A percentile compares a stretch with the other conserved stretches of the same genome.
Conservation (phyloP, 371 early-diverging fungal genomes). For the Lichtheimia ornata region DNA sequence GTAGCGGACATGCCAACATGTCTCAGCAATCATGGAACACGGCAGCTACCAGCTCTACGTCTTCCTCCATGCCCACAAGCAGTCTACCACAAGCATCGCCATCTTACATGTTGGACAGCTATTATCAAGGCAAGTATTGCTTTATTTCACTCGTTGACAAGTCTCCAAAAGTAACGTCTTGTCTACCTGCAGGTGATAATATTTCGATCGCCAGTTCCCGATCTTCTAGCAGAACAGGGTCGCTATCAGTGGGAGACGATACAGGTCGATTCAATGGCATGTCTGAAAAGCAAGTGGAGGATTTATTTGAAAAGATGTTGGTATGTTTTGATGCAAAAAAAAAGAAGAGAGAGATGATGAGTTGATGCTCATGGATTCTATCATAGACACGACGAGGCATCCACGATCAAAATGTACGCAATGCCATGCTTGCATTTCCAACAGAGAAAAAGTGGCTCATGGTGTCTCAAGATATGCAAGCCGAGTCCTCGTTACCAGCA, state of each 20-base stretch:
- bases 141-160: background rate
- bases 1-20: conserved; percentile 7
- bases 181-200: conserved; percentile 11
- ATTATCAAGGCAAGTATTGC: conserved; percentile 14
- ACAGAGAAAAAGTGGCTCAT: conserved; percentile 54
- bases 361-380: background rate
- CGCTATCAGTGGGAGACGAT: conserved; percentile 4
- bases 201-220: conserved; percentile 12
- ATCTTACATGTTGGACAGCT: conserved; percentile 19
- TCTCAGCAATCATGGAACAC: conserved; percentile 7
- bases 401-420: conserved; percentile 34
- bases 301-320: conserved; percentile 54
- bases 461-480: conserved; percentile 54
- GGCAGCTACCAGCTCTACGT: no score
- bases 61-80: conserved; percentile 7
- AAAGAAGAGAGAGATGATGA: background rate
- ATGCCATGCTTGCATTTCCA: conserved; percentile 43
- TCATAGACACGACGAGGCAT: conserved; percentile 51
- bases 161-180: background rate
- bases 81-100: conserved; percentile 3
- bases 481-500: conserved; percentile 24
- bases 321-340: conserved; percentile 19
- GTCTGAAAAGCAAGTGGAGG: conserved; percentile 38
- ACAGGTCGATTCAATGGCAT: conserved; percentile 13
- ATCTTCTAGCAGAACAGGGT: conserved; percentile 8